phyloP scores from a whole-genome alignment of 2,329 filamentous ascomycete species.

The Tolypocladium tundrense region DNA sequence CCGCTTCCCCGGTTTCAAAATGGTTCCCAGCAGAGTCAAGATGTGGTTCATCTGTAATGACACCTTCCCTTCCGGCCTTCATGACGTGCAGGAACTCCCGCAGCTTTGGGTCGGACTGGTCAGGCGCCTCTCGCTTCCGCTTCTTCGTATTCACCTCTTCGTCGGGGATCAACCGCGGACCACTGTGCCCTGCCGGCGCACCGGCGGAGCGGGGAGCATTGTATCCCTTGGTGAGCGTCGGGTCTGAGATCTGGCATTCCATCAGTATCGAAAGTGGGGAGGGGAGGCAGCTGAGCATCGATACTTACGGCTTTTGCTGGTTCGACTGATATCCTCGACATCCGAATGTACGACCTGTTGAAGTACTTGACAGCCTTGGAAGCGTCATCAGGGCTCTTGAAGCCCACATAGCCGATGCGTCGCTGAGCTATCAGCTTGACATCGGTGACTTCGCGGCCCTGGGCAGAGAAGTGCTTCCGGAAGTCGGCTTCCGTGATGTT shows the following conservation, averaged over 20 bases:
- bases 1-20: constrained; percentile 16
- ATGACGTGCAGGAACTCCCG: constrained; percentile 81
- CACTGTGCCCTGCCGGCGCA: constrained; percentile 6
- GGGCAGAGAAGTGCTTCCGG: constrained; percentile 72
- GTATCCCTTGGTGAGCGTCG: constrained; percentile 21
- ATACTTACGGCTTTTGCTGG: constrained; percentile 64
- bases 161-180: constrained; percentile 8
- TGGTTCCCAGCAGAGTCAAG: constrained; percentile 10
- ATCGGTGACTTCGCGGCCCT: constrained; percentile 72
- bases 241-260: constrained; percentile 36
- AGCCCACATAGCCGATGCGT: constrained; percentile 92
- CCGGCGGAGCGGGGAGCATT: constrained; percentile 13
- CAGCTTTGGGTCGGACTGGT: constrained; percentile 65
- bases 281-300: constrained; percentile 6
- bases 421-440: constrained; percentile 82
- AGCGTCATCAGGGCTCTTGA: constrained; percentile 73
- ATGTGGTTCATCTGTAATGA: constrained; percentile 19
- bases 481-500: constrained; percentile 78
- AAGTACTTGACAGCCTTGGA: constrained; percentile 84
- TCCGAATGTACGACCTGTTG: constrained; percentile 88
- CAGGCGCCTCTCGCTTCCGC: constrained; percentile 51
- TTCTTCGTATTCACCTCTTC: constrained; percentile 44
- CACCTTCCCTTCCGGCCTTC: constrained; percentile 39
- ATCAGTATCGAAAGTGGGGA: constrained; percentile 15
- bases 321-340: constrained; percentile 89